These are phyloP conservation scores for Lipomyces kockii DNA, from an alignment of 805 yeast genomes.

Conservation along the genomic window DNA sequence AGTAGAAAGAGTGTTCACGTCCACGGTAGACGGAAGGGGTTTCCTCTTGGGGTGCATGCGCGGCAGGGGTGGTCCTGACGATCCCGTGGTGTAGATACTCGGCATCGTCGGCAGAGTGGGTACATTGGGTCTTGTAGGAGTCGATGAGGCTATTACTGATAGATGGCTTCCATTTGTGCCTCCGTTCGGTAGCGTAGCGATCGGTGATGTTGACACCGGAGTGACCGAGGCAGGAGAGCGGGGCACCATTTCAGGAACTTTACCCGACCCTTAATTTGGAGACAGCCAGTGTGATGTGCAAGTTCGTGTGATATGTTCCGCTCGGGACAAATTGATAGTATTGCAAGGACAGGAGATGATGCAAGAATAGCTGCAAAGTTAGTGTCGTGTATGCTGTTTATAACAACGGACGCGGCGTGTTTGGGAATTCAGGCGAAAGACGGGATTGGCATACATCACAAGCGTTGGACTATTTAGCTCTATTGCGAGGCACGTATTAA, in stretches of 20 bases:
- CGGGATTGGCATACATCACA: no score
- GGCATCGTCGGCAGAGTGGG: slow-evolving; percentile 6
- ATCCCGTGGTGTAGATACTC: background rate
- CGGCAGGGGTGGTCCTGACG: slow-evolving; percentile 2
- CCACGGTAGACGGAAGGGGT: slow-evolving; percentile 20
- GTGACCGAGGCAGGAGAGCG: background rate
- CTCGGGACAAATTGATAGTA: background rate
- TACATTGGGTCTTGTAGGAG: background rate
- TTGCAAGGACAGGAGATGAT: background rate
- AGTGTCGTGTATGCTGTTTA: background rate
- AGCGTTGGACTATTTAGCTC: no score
- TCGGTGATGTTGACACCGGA: background rate
- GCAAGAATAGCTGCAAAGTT: background rate
- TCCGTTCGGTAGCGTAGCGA: background rate
- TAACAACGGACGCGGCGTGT: no score
- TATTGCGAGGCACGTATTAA: no score
- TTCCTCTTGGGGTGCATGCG: slow-evolving; percentile 15
- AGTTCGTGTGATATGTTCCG: background rate
- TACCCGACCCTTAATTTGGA: background rate
- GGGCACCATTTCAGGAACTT: background rate
- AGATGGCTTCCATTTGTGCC: background rate
- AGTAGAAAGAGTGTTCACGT: slow-evolving; percentile 6
- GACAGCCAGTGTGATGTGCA: background rate
- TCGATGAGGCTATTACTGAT: background rate
- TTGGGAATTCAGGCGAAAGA: no score